phyloP scores from a whole-genome alignment of 768 basidiomycete species.

The Lactarius sp. region DNA sequence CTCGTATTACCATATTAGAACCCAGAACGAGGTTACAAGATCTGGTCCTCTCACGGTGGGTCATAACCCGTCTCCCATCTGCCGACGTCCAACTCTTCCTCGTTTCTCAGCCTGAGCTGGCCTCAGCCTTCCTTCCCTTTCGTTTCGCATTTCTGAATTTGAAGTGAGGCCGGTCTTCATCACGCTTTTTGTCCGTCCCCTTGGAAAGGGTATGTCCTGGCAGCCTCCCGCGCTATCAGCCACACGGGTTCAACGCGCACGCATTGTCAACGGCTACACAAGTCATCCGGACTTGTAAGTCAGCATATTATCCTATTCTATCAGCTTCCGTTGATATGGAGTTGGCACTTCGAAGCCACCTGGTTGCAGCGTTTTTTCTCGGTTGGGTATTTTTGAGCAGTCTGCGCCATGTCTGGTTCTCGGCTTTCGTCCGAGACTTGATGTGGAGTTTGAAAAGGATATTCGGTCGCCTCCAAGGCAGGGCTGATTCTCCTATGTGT shows the following conservation, averaged over 20 bases:
- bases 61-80: background rate
- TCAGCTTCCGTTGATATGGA: background rate
- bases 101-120: conserved; percentile 19
- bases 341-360: conserved; percentile 31
- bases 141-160: background rate
- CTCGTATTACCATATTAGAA: background rate
- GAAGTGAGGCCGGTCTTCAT: conserved; percentile 2
- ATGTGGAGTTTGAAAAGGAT: conserved; percentile 1
- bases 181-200: background rate
- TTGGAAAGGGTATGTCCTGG: conserved; percentile 12
- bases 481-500: background rate
- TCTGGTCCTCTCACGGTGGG: background rate
- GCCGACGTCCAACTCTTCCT: background rate
- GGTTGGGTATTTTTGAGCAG: conserved; percentile 40
- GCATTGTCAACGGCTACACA: background rate
- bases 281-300: conserved; percentile 21
- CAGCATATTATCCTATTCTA: background rate
- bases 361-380: conserved; percentile 38
- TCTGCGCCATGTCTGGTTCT: conserved; percentile 29
- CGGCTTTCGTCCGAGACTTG: conserved; percentile 25
- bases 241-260: background rate
- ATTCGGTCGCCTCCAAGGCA: background rate
- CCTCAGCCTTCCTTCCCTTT: conserved; percentile 2
- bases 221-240: background rate
- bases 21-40: background rate